Conservation (phyloP, 768 basidiomycete species). For the Pleurotus cornucopiae region DNA sequence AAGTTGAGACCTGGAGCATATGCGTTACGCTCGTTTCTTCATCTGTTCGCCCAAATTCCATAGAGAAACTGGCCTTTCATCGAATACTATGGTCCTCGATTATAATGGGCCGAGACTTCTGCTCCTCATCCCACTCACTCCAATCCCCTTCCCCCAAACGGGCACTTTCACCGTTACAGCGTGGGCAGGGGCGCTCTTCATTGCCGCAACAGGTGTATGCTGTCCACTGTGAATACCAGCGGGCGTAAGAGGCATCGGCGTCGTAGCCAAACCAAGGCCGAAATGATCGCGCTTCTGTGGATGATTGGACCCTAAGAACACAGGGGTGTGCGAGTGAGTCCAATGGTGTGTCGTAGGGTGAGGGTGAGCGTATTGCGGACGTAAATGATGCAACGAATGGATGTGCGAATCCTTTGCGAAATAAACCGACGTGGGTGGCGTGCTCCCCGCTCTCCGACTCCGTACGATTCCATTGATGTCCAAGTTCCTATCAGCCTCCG, state of each 20-base stretch:
- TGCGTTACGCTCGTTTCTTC: too few species aligned
- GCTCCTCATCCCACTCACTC: constrained; percentile 1
- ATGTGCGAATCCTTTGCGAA: not conserved
- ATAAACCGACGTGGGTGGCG: constrained; percentile 1
- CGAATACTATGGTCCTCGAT: not conserved
- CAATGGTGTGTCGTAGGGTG: not conserved
- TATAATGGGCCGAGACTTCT: not conserved
- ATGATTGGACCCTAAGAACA: not conserved
- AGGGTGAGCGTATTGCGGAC: not conserved
- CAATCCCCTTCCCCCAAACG: not conserved
- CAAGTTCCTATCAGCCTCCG: not conserved
- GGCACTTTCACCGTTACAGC: constrained; percentile 5
- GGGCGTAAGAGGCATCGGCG: not conserved
- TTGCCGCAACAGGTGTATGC: not conserved
- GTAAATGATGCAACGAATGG: not conserved
- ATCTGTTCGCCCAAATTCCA: too few species aligned
- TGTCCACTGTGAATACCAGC: not conserved
- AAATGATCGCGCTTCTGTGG: not conserved
- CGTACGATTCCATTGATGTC: not conserved
- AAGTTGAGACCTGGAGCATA: too few species aligned
- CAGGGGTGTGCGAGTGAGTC: not conserved
- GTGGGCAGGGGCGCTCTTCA: constrained; percentile 8
- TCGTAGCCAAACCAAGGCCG: not conserved
- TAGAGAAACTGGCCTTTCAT: too few species aligned
- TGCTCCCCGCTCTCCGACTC: not conserved